These are phyloP conservation scores for Tanozyma kutaoensis DNA, from an alignment of 805 yeast species.

Conservation along the genomic window DNA sequence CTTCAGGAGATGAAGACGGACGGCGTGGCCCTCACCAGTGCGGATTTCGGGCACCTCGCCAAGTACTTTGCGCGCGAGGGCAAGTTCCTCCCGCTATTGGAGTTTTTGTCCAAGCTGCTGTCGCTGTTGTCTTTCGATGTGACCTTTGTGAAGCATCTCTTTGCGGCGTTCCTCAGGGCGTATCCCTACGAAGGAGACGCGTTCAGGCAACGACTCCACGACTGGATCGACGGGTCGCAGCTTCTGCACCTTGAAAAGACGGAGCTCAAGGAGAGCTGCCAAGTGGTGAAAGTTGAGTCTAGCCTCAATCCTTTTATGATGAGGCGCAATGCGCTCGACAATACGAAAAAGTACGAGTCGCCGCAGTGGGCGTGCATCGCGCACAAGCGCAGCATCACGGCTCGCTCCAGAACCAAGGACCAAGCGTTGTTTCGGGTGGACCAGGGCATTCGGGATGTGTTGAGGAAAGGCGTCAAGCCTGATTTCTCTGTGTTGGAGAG, in stretches of 20 bases:
- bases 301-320: conserved; percentile 13
- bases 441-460: conserved; percentile 18
- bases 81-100: conserved; percentile 15
- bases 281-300: conserved; percentile 10
- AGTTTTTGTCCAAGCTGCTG: conserved; percentile 10
- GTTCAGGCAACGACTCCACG: conserved; percentile 8
- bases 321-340: conserved; percentile 4
- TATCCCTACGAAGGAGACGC: conserved; percentile 18
- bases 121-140: conserved; percentile 8
- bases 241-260: conserved; percentile 5
- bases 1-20: conserved; percentile 13
- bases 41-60: conserved; percentile 10
- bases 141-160: conserved; percentile 11
- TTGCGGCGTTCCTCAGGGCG: conserved; percentile 16
- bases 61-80: conserved; percentile 12
- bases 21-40: conserved; percentile 7
- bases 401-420: conserved; percentile 4
- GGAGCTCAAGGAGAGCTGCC: conserved; percentile 5
- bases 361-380: conserved; percentile 11
- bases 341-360: conserved; percentile 12
- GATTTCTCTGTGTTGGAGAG: conserved; percentile 17
- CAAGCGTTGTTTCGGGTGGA: conserved; percentile 17
- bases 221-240: conserved; percentile 7
- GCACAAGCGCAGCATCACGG: conserved; percentile 3
- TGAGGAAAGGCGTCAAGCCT: conserved; percentile 23